Base-by-base conservation (phyloP, 805 yeast genomes). In the Cyberlindnera samutprakarnensis region DNA sequence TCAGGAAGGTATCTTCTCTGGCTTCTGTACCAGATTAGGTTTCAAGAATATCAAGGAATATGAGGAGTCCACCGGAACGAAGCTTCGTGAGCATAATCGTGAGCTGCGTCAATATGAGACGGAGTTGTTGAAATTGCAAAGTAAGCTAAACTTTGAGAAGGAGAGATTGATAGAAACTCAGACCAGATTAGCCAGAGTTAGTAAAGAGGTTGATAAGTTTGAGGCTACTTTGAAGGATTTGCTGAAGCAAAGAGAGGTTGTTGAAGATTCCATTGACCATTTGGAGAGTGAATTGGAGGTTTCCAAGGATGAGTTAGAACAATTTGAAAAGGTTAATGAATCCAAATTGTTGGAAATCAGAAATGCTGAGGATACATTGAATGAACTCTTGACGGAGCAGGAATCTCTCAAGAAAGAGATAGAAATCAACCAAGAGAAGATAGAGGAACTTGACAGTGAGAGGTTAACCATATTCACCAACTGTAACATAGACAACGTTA, bases 401-500 rank as follows among this genome's bases (percentile, higher is more conserved):
- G 59, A 58, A 24, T 43, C 26, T 11, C 47, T 25, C 39, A 51
- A 41, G 59, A 66, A 47, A 51, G 59, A 42, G 38, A 64, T 28
- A 14, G 58, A 62, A 4, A 53, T 51, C 7, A 42, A 62, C 6
- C 77, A 75, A 42, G 85, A 76, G 42, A 66, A 65, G 17, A 44
- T 72, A 6, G 75, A 77, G 24, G 70, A 69, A 36, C 46, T 64
- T 5, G 73, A 70, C 37, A 49, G 72, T 20, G 83, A 76, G 30
- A 70, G 78, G 46, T 58, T 73, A 7, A 70, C 72, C 40, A 60
- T 73, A 14, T 62, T 87, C 38, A 75, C 78, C 41, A 75, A 72
- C 41, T 83, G 95, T 56, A 84, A 82, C 46, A 68, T 88, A 37
- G 83, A 83, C 33, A 78, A 72, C 75, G 10, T 56, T 82, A 21